Base-by-base conservation (phyloP, 202 grass and related monocot species). In the Alloteropsis angusta region DNA sequence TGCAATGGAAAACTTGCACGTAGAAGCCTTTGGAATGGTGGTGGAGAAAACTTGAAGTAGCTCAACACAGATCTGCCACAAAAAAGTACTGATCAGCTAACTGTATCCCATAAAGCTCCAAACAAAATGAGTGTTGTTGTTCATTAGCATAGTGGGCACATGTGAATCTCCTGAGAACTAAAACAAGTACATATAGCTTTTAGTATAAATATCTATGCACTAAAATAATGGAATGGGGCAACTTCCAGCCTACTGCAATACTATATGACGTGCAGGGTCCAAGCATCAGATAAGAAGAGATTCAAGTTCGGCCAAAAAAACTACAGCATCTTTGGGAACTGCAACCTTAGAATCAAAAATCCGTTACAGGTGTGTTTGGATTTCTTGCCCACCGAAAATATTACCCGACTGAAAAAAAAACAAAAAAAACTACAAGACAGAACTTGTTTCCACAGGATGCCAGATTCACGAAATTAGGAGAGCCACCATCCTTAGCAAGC, bases 41-140 rank as follows among this genome's bases (percentile, higher is more conserved):
- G 74, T 34, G 85, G 87, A 74, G 91, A 82, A 85, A 88, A 94
- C 60, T 92, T 87, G 78, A 94, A 97, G 65, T 97, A 92, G 75
- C 67, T 88, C 68, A 97, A 67, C 36, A 90, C 43, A 65, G 74
- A 71, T 76, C 94, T 97, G 87, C 62, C 74, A 61, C 32, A 87
- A 65, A 75, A 60, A 61, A 61, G n/a, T 11, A 85, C 65, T 72
- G 54, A 21, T 86, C 59, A 68, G 72, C 17, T 69, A 72, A 69
- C 30, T 66, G 58, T 68, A 32, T 65, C 19, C n/a, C 30, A 73
- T 57, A 78, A 66, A 79, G 19, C 41, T 44, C 23, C 8, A 68
- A 52, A 60, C 17, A 38, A 77, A 78, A 48, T 59, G 32, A 65
- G 73, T 30, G 41, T 25, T 42, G 1, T 15, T 16, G 70, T 69